A percentile compares a stretch with the other conserved stretches of the same genome.
Evolutionary conservation across 1,139 yeast genomes (phyloP).

Genomic region (Hemisphaericaspora xylofermentans): DNA sequence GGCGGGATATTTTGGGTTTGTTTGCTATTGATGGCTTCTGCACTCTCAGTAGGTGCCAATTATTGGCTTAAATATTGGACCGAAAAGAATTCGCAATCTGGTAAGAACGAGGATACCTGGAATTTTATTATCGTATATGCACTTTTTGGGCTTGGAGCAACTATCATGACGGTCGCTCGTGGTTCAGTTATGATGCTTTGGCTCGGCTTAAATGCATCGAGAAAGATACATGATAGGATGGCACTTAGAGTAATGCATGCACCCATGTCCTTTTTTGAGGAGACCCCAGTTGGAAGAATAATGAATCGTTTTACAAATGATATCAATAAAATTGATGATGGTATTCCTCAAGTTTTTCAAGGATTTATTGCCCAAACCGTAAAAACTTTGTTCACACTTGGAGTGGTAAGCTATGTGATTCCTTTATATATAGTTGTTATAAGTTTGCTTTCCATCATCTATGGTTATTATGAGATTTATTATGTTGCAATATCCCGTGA

Average conservation of each 20-base stretch:
- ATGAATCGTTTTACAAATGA: conserved; percentile 35
- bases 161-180: conserved; percentile 24
- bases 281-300: conserved; percentile 35
- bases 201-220: conserved; percentile 28
- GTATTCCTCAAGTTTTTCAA: conserved; percentile 26
- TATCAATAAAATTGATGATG: conserved; percentile 26
- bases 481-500: conserved; percentile 35
- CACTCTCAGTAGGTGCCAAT: conserved; percentile 23
- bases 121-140: conserved; percentile 25
- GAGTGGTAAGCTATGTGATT: conserved; percentile 40
- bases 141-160: conserved; percentile 23
- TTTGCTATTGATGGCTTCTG: conserved; percentile 19
- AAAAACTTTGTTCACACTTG: conserved; percentile 48
- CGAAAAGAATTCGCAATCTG: conserved; percentile 24
- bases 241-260: conserved; percentile 28
- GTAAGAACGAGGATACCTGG: conserved; percentile 23
- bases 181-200: conserved; percentile 28
- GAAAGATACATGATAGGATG: conserved; percentile 30
- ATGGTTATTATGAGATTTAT: conserved; percentile 26
- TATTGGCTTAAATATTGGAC: conserved; percentile 35
- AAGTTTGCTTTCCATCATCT: conserved; percentile 23
- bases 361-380: conserved; percentile 40
- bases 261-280: conserved; percentile 38
- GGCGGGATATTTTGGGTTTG: conserved; percentile 25
- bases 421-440: conserved; percentile 22